Percentiles rank a stretch among this genome's conserved stretches.
Conservation (phyloP, 768 basidiomycete species). For the Suillus hirtellus region DNA sequence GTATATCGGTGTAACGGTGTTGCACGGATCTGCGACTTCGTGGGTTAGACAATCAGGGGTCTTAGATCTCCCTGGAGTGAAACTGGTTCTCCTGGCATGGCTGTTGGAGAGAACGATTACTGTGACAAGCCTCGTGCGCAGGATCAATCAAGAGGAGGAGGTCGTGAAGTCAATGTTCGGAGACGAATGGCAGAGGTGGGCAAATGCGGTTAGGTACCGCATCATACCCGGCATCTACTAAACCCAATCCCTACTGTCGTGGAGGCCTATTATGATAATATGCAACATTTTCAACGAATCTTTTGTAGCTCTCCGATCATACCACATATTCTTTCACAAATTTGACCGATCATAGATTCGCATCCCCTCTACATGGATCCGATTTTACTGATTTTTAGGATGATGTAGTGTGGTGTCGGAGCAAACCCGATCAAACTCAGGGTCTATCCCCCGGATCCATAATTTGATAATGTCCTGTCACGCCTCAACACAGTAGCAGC, state of each 20-base stretch:
- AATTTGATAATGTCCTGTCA: too few species aligned
- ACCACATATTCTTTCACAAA: background rate
- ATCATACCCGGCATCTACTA: constrained; percentile 37
- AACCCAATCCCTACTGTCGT: background rate
- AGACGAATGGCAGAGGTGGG: constrained; percentile 36
- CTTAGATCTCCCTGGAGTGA: constrained; percentile 9
- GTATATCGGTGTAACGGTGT: constrained; percentile 10
- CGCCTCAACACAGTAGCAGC: too few species aligned
- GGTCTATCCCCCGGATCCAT: background rate
- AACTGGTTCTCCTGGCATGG: constrained; percentile 4
- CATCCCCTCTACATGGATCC: background rate
- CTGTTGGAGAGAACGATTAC: constrained; percentile 3
- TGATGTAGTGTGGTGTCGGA: background rate
- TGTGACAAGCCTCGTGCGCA: constrained; percentile 6
- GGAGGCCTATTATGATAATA: background rate
- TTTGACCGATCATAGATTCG: background rate
- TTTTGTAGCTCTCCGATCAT: background rate
- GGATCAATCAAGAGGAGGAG: constrained; percentile 30
- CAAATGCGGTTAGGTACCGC: constrained; percentile 28
- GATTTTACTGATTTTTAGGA: background rate
- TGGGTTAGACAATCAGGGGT: constrained; percentile 20
- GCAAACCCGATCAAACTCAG: background rate
- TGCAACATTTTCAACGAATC: background rate
- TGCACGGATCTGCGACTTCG: constrained; percentile 11
- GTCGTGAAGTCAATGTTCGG: constrained; percentile 33